These are phyloP conservation scores for Seiridium unicorne DNA, from an alignment of 2,329 filamentous ascomycete species.

Conservation along the genomic window DNA sequence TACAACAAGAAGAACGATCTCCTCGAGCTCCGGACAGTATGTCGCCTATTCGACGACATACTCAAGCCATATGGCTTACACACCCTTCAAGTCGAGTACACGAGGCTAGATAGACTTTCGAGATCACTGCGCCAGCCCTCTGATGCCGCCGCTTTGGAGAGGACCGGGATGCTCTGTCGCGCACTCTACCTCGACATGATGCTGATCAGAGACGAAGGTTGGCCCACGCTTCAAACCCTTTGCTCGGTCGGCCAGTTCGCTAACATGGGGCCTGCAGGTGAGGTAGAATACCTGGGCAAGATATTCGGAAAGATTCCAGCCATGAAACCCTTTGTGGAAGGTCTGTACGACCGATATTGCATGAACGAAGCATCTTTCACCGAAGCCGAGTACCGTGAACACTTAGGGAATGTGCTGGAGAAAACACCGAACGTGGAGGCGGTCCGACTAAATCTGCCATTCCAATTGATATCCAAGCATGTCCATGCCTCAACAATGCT, in stretches of 20 bases:
- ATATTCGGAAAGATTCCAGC: conserved; percentile 44
- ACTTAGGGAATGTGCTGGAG: conserved; percentile 40
- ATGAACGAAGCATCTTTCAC: conserved; percentile 49
- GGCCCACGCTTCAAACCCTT: conserved; percentile 13
- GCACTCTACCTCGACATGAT: conserved; percentile 51
- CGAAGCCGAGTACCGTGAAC: conserved; percentile 42
- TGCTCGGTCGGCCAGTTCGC: not conserved
- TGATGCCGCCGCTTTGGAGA: conserved; percentile 39
- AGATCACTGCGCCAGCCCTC: conserved; percentile 26
- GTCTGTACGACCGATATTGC: conserved; percentile 43
- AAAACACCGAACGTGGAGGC: conserved; percentile 42
- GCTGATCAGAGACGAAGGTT: conserved; percentile 51
- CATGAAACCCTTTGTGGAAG: conserved; percentile 43
- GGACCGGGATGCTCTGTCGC: conserved; percentile 45
- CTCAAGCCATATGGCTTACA: conserved; percentile 44
- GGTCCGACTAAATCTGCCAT: conserved; percentile 50
- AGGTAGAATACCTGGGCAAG: conserved; percentile 45
- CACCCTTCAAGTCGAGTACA: conserved; percentile 50
- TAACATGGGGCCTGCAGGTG: conserved; percentile 33
- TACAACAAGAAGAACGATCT: conserved; percentile 42
- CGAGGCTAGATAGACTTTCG: conserved; percentile 35
- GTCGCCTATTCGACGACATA: conserved; percentile 44
- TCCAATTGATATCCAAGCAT: conserved; percentile 45
- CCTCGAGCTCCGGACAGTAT: conserved; percentile 46
- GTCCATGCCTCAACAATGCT: conserved; percentile 48